Base-by-base conservation (phyloP, 192 early-diverging fungal species). In the Backusella sp. region DNA sequence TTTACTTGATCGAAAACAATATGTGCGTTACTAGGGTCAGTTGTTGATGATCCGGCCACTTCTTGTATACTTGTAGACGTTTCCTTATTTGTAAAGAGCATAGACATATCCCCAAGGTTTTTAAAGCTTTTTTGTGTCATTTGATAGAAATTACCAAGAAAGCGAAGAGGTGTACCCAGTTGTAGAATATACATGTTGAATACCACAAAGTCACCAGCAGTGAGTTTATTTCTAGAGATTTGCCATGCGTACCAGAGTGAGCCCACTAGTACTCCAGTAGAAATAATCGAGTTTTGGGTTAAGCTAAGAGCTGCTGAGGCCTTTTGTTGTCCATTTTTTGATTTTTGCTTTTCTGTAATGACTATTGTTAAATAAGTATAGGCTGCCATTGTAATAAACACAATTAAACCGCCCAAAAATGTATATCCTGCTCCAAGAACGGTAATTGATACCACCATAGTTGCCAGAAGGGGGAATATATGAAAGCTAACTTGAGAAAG, bases 91-190 rank as follows among this genome's bases (percentile, higher is more conserved):
- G 94, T 86, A 41, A 94, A 87, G 3, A 95, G 84, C 52, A 94
- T 91, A 17, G 98, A 87, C 90, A 99, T 96, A 75, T 96, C 95
- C 80, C 98, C 97, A 95, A 97, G 97, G 75, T 98, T 96, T 70
- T 93, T 85, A 79, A 95, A 92, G 81, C 92, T 95, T 83, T 96
- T 93, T 77, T 97, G 96, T 36, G 96, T 94, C 68, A 93, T 89
- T 15, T 96, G 87, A 80, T 99, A 98, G 76, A 95, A 96, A 5
- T 91, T 94, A 41, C 97, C 97, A 59, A 98, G 94, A 88, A 92
- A 95, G 77, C 86, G 91, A 56, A 94, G 84, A 12, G 97, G 97
- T 36, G 81, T 86, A 78, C 97, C 96, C 23, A 99, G 87, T 82
- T 98, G 97, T 59, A 84, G 85, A 35, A 97, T 88, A 77, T 96